Percentiles rank a stretch among this genome's conserved stretches.
Evolutionary conservation across 495 filamentous ascomycete genomes (phyloP).

Genomic region (Aspergillus wentii): DNA sequence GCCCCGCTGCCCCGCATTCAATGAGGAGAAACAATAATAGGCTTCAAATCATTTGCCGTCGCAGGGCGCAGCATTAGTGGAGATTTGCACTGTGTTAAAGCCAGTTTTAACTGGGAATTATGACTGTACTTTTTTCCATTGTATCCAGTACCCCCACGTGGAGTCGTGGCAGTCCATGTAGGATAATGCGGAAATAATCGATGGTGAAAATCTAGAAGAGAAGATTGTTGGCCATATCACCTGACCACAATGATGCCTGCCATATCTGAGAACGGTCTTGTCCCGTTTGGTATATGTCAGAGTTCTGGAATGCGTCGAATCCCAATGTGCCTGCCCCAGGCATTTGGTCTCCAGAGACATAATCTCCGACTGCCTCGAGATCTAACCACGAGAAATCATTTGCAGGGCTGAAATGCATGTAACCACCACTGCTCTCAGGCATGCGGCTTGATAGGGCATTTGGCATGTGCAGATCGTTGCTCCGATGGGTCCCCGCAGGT

Average conservation of each 20-base stretch:
- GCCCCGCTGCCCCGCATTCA: conserved; percentile 6
- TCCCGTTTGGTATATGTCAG: conserved; percentile 24
- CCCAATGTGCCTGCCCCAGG: conserved; percentile 30
- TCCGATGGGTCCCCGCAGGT: conserved; percentile 27
- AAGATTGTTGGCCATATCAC: conserved; percentile 39
- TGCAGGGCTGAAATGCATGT: conserved; percentile 44
- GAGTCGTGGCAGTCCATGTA: no score
- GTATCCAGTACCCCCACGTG: no score
- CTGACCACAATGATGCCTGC: conserved; percentile 37
- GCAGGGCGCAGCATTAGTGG: no score
- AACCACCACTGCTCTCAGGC: conserved; percentile 22
- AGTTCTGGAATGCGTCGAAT: conserved; percentile 34
- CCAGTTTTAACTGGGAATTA: no score
- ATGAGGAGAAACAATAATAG: no score
- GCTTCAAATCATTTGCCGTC: no score
- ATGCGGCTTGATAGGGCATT: conserved; percentile 23
- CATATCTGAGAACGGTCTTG: conserved; percentile 34
- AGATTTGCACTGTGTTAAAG: no score
- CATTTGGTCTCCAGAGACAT: conserved; percentile 44
- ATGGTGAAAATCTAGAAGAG: conserved; percentile 29
- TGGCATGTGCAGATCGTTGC: conserved; percentile 27
- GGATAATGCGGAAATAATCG: no score
- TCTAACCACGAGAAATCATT: conserved; percentile 57
- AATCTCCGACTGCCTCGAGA: conserved; percentile 52
- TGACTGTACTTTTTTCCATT: background rate